A percentile compares a stretch with the other conserved stretches of the same genome.
Evolutionary conservation across 257 asterid species (phyloP).

Genomic region (Linaria vulgaris): DNA sequence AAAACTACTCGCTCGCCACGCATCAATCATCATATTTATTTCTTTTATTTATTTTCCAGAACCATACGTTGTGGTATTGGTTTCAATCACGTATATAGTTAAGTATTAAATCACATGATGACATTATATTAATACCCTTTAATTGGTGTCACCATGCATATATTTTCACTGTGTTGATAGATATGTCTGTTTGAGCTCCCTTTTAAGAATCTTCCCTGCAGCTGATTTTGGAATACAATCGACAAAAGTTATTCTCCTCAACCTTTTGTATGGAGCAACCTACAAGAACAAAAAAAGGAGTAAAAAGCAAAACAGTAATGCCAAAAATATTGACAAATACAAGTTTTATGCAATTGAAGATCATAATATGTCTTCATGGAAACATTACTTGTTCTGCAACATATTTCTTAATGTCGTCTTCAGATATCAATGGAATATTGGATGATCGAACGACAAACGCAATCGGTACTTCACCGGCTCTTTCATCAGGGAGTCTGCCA

Average conservation of each 20-base stretch:
- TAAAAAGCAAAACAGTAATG: too few relatives aligned
- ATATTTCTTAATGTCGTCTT: slow-evolving; percentile 25
- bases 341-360: neutral
- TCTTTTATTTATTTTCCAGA: too few relatives aligned
- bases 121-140: too few relatives aligned
- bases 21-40: too few relatives aligned
- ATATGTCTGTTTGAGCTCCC: slow-evolving; percentile 24
- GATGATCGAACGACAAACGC: slow-evolving; percentile 64
- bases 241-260: slow-evolving; percentile 32
- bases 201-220: slow-evolving; percentile 40
- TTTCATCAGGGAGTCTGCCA: slow-evolving; percentile 56
- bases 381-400: slow-evolving; percentile 34
- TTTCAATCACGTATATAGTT: too few relatives aligned
- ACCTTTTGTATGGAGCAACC: slow-evolving; percentile 46
- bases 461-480: slow-evolving; percentile 74
- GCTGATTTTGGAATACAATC: slow-evolving; percentile 27
- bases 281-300: neutral
- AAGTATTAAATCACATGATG: too few relatives aligned
- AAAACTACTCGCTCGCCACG: too few relatives aligned
- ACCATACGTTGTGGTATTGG: too few relatives aligned
- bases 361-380: neutral
- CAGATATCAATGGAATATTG: slow-evolving; percentile 22
- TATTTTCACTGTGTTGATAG: slow-evolving; percentile 16
- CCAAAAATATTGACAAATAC: too few relatives aligned
- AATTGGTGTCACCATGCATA: too few relatives aligned